Base-by-base conservation (phyloP, 441 rosid genomes). In the Populus hybrid region DNA sequence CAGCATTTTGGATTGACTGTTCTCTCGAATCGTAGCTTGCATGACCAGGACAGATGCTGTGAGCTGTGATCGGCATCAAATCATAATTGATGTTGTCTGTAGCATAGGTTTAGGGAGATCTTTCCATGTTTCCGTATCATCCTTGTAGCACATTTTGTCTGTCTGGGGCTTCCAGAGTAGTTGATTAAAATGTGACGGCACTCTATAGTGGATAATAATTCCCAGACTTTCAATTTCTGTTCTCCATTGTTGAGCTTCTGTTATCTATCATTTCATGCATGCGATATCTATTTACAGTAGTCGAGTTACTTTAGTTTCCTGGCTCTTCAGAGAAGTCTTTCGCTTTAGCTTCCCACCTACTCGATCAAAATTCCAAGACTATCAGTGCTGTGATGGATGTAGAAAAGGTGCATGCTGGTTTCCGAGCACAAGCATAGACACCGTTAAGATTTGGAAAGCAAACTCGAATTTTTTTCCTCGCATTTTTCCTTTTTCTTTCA, bases 1-100 rank as follows among this genome's bases (percentile, higher is more conserved):
- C 80, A 75, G 80, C 85, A 46, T 79, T 86, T 82, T 80, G 81
- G 59, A 67, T 78, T 74, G 71, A 50, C 77, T 72, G 69, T 77
- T 74, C 78, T 68, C 66, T 64, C 68, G 68, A 78, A 75, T 73
- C 80, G 67, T 69, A 72, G 70, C 46, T 34, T 34, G 73, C 74
- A 63, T 71, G 30, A 69, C 74, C 79, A 69, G 75, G 65, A 59
- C 35, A 53, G 76, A 36, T 61, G 73, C 67, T 70, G 68, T 69
- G 64, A 75, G 80, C 75, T 38, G 73, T 70, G 65, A 69, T 72
- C 36, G 12, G 8, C 69, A 76, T 32, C 42, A n/a, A 72, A 57
- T 69, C 75, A 34, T 65, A 32, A 70, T 61, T 30, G 50, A 40
- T 40, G 7, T 46, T 76, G 46, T 72, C 32, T 59, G 9, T 73